phyloP scores from a whole-genome alignment of 2,329 filamentous ascomycete species.

The Chlorencoelia australis region DNA sequence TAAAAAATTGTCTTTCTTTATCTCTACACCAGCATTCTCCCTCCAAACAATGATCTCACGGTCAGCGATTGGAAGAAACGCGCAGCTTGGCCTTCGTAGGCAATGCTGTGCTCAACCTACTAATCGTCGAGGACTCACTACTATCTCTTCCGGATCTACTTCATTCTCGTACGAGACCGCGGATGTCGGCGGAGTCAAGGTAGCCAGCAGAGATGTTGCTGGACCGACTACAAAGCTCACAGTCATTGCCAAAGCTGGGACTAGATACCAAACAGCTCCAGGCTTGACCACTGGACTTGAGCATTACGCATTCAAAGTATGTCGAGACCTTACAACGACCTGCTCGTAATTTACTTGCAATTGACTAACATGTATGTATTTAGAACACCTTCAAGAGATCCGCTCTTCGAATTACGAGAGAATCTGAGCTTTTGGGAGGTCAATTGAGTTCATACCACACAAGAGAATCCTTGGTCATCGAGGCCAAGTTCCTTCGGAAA shows the following conservation, averaged over 20 bases:
- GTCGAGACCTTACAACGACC: conserved; percentile 10
- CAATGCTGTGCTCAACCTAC: conserved; percentile 46
- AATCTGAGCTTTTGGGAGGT: conserved; percentile 89
- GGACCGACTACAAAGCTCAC: conserved; percentile 86
- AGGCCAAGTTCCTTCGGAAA: conserved; percentile 89
- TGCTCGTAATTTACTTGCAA: not conserved
- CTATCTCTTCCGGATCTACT: conserved; percentile 53
- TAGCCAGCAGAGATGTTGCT: conserved; percentile 80
- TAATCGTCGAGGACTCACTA: conserved; percentile 52
- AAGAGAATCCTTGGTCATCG: conserved; percentile 83
- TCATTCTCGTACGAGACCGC: conserved; percentile 81
- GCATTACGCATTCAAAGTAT: conserved; percentile 91
- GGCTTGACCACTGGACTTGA: conserved; percentile 84
- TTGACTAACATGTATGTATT: conserved; percentile 8
- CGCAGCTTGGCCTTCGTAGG: conserved; percentile 50
- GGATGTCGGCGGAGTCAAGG: conserved; percentile 76
- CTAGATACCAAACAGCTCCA: conserved; percentile 81
- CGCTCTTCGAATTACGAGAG: conserved; percentile 84
- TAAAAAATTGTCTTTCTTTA: no score
- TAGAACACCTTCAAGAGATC: conserved; percentile 82
- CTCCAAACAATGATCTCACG: conserved; percentile 57
- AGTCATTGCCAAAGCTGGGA: conserved; percentile 87
- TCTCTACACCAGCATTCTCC: conserved; percentile 26
- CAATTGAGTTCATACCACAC: conserved; percentile 82
- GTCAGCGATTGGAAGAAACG: conserved; percentile 52